phyloP scores from a whole-genome alignment of 805 yeast genomes.

The Wickerhamiella parazyma region DNA sequence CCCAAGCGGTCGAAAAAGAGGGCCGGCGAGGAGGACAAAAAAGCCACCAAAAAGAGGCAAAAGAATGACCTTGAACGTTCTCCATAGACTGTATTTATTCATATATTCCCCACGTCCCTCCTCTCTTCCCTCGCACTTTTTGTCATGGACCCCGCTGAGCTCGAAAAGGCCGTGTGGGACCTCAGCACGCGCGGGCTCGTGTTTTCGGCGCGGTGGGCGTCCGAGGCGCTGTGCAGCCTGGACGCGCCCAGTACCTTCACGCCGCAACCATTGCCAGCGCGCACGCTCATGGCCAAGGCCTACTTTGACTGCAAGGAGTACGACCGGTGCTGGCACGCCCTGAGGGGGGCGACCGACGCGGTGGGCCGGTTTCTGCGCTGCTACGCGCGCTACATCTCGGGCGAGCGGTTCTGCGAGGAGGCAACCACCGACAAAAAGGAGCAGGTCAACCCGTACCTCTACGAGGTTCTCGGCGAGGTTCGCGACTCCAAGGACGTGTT shows the following conservation, averaged over 20 bases:
- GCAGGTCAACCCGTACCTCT: constrained; percentile 24
- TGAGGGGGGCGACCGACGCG: constrained; percentile 31
- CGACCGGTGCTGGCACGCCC: constrained; percentile 53
- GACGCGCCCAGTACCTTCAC: constrained; percentile 17
- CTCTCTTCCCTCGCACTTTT: too few relatives aligned
- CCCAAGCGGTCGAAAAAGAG: neutral
- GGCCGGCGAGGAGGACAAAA: neutral
- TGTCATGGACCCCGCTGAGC: neutral
- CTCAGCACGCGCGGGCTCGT: constrained; percentile 46
- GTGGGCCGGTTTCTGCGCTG: constrained; percentile 40
- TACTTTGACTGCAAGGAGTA: constrained; percentile 77
- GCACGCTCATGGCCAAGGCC: constrained; percentile 48
- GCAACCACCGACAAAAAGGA: constrained; percentile 31
- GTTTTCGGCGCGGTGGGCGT: constrained; percentile 58
- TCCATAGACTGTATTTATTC: too few relatives aligned
- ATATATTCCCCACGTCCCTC: too few relatives aligned
- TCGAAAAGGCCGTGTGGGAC: constrained; percentile 27
- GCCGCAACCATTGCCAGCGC: constrained; percentile 27
- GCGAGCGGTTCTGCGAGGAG: constrained; percentile 64
- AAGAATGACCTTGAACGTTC: neutral
- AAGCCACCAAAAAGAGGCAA: neutral
- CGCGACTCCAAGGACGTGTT: constrained; percentile 39
- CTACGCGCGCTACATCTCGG: constrained; percentile 56
- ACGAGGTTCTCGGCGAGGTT: constrained; percentile 30
- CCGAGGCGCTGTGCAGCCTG: constrained; percentile 65